phyloP scores from a whole-genome alignment of 2,329 filamentous ascomycete species.

The Xylariaceae sp. region DNA sequence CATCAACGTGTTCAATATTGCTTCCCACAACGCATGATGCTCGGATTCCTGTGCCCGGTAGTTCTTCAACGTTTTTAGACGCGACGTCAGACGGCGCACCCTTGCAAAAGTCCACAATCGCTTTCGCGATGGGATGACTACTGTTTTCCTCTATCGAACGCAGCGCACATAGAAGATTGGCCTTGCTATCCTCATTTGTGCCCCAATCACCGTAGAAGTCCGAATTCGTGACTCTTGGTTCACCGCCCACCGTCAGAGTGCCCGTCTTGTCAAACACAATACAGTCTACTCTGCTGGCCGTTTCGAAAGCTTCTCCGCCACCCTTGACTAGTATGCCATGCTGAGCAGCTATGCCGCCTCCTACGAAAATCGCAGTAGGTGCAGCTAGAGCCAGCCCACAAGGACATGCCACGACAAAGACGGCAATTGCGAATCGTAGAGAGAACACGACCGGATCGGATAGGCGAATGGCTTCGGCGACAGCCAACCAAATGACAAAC shows the following conservation, averaged over 20 bases:
- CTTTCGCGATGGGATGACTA: slow-evolving; percentile 70
- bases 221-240: slow-evolving; percentile 63
- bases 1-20: slow-evolving; percentile 37
- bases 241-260: slow-evolving; percentile 70
- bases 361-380: slow-evolving; percentile 80
- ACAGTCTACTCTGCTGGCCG: slow-evolving; percentile 71
- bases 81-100: slow-evolving; percentile 28
- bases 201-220: slow-evolving; percentile 35
- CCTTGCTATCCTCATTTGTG: slow-evolving; percentile 19
- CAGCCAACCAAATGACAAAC: slow-evolving; percentile 66
- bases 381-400: slow-evolving; percentile 82
- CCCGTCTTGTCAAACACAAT: slow-evolving; percentile 90
- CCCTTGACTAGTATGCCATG: slow-evolving; percentile 79
- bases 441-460: slow-evolving; percentile 54
- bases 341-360: slow-evolving; percentile 73
- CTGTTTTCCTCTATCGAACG: slow-evolving; percentile 66
- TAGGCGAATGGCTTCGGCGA: slow-evolving; percentile 57
- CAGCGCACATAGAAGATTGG: slow-evolving; percentile 48
- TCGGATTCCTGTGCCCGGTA: slow-evolving; percentile 68
- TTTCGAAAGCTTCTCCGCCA: slow-evolving; percentile 81
- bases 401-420: slow-evolving; percentile 83
- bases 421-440: slow-evolving; percentile 77
- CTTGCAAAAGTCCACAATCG: slow-evolving; percentile 61
- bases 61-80: slow-evolving; percentile 54
- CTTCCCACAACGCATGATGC: slow-evolving; percentile 43